Evolutionary conservation across 169 alveolate genomes (phyloP).

Genomic region (Plasmodium cynomolgi): DNA sequence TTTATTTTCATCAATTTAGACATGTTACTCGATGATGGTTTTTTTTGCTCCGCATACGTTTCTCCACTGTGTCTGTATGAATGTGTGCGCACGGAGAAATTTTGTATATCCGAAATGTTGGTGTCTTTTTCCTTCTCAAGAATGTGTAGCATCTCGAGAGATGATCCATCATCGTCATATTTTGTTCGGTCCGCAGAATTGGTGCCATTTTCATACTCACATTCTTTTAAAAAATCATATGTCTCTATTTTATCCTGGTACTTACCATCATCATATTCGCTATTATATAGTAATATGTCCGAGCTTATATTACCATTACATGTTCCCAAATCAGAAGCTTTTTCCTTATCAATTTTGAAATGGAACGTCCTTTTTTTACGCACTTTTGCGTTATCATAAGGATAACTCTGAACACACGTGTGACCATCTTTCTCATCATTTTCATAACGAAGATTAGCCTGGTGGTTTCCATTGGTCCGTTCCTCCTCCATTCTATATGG

Average conservation of each 20-base stretch:
- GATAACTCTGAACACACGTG: background rate
- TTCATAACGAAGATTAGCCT: background rate
- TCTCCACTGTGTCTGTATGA: background rate
- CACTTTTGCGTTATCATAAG: background rate
- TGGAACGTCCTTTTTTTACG: background rate
- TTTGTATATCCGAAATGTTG: background rate
- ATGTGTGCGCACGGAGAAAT: background rate
- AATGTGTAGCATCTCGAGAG: background rate
- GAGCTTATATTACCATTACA: background rate
- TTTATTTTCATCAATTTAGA: slow-evolving; percentile 42
- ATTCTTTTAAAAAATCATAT: slow-evolving; percentile 13
- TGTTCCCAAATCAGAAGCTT: background rate
- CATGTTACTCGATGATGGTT: background rate
- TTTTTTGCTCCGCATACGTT: background rate
- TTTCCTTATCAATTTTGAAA: slow-evolving; percentile 3
- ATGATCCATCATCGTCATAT: slow-evolving; percentile 6
- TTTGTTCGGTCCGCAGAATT: background rate
- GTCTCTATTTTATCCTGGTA: background rate
- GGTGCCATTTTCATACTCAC: slow-evolving; percentile 7
- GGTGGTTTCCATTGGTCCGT: background rate
- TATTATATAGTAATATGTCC: background rate
- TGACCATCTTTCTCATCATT: background rate
- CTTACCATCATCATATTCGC: background rate
- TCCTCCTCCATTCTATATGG: slow-evolving; percentile 1
- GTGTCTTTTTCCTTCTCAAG: background rate